phyloP scores from a whole-genome alignment of 352 stramenopile genomes.

The Phytopythium mirpurense region DNA sequence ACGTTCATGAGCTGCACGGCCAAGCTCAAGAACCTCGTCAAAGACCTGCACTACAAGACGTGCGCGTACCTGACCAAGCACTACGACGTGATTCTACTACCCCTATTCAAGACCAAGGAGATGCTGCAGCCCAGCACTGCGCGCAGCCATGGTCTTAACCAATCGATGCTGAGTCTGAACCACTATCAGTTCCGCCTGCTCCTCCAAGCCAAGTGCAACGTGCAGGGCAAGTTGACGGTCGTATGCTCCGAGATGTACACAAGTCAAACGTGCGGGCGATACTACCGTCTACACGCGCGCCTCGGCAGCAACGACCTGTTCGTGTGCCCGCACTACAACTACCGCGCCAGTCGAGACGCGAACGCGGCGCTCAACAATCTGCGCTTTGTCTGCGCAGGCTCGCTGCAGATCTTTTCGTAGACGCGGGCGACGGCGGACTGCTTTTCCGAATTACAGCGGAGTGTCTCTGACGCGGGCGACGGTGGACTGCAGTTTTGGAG shows the following conservation, averaged over 20 bases:
- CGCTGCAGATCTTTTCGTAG: background rate
- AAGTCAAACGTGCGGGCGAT: no score
- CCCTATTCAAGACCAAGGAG: background rate
- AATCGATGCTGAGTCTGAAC: background rate
- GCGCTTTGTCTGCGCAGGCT: slow-evolving; percentile 3
- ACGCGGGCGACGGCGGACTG: no score
- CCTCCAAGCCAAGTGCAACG: slow-evolving; percentile 1
- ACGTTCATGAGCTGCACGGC: no score
- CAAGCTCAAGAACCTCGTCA: background rate
- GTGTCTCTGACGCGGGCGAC: background rate
- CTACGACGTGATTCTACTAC: background rate
- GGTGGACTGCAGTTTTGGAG: no score
- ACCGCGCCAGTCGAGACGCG: slow-evolving; percentile 1
- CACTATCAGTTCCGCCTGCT: slow-evolving; percentile 6
- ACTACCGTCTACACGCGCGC: background rate
- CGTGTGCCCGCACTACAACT: background rate
- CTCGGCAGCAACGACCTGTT: slow-evolving; percentile 1
- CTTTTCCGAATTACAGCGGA: background rate
- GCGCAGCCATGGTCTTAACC: background rate
- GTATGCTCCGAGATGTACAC: slow-evolving; percentile 8
- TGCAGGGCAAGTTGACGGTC: slow-evolving; percentile 4
- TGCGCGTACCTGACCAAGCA: background rate
- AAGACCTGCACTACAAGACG: background rate
- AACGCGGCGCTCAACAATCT: slow-evolving; percentile 6
- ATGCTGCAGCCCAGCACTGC: background rate